phyloP scores from a whole-genome alignment of 345 rosid species.

The Corchorus capsularis region DNA sequence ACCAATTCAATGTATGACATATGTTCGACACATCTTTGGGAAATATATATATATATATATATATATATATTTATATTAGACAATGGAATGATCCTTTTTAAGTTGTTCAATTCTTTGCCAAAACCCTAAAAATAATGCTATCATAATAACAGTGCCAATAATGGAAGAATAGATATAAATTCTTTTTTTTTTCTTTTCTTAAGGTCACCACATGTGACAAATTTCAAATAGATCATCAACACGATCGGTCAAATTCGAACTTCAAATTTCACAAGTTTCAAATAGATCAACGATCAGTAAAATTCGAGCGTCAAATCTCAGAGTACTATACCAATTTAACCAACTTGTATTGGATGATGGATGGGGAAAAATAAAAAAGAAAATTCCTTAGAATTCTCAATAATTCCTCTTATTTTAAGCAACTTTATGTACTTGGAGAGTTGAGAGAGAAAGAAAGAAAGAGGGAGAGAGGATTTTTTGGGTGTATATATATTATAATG shows the following conservation, averaged over 20 bases:
- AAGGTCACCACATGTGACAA: too few relatives aligned
- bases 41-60: too few relatives aligned
- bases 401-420: slow-evolving; percentile 23
- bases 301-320: too few relatives aligned
- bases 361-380: not conserved
- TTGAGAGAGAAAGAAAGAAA: not conserved
- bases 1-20: slow-evolving; percentile 21
- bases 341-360: too few relatives aligned
- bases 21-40: not conserved
- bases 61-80: not conserved
- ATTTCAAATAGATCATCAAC: too few relatives aligned
- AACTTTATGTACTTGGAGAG: slow-evolving; percentile 20
- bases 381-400: slow-evolving; percentile 24
- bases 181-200: too few relatives aligned
- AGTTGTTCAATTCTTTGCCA: not conserved
- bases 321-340: too few relatives aligned
- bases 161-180: slow-evolving; percentile 12
- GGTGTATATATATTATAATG: not conserved
- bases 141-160: not conserved
- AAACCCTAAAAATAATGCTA: slow-evolving; percentile 7
- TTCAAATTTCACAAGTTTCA: too few relatives aligned
- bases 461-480: slow-evolving; percentile 4
- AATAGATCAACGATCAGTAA: too few relatives aligned
- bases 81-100: not conserved
- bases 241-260: too few relatives aligned